A percentile compares a stretch with the other conserved stretches of the same genome.
phyloP scores from a whole-genome alignment of 2,329 filamentous ascomycete species.

The Cercospora berteroae region DNA sequence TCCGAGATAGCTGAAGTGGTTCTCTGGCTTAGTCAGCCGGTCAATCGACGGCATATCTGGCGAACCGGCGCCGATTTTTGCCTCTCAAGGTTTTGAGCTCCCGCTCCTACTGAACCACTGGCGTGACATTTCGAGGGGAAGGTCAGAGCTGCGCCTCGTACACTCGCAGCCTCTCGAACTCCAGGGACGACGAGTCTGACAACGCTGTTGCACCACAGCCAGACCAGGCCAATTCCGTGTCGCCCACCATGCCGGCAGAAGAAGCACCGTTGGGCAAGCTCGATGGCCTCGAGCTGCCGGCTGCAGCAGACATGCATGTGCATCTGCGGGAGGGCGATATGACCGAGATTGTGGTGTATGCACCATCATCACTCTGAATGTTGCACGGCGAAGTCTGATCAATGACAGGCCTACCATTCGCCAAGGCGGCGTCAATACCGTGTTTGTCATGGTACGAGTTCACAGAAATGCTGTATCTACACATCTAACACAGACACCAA shows the following conservation, averaged over 20 bases:
- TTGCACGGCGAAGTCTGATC: slow-evolving; percentile 10
- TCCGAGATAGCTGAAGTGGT: background rate
- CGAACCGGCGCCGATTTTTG: background rate
- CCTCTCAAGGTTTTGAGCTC: background rate
- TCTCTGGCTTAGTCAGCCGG: background rate
- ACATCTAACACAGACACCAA: background rate
- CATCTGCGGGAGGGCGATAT: slow-evolving; percentile 54
- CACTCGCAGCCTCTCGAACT: background rate
- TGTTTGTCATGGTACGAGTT: slow-evolving; percentile 55
- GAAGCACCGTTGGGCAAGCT: slow-evolving; percentile 39
- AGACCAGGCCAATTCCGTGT: background rate
- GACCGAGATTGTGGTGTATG: slow-evolving; percentile 48
- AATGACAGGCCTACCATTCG: slow-evolving; percentile 47
- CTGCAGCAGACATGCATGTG: slow-evolving; percentile 53
- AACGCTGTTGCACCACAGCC: background rate
- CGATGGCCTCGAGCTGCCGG: slow-evolving; percentile 47
- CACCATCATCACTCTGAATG: background rate
- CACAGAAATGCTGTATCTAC: background rate
- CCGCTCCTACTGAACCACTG: background rate
- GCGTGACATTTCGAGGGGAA: background rate
- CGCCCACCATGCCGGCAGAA: background rate
- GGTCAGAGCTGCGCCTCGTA: background rate
- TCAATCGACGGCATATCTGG: background rate
- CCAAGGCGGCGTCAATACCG: slow-evolving; percentile 52
- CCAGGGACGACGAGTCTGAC: background rate